A percentile compares a stretch with the other conserved stretches of the same genome.
These are phyloP conservation scores for Adansonia grandidieri DNA, from an alignment of 441 rosid genomes.

Conservation along the genomic window DNA sequence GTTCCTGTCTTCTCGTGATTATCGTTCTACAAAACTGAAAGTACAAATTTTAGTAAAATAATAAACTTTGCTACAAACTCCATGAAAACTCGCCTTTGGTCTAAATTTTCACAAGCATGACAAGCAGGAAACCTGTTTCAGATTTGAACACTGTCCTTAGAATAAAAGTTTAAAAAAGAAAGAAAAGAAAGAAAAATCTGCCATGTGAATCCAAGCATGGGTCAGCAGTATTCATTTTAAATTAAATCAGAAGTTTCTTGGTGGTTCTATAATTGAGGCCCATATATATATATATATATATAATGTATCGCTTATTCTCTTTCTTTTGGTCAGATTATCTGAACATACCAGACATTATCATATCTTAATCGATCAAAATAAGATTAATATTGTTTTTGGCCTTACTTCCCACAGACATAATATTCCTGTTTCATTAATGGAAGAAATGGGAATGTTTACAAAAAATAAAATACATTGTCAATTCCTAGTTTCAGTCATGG, in stretches of 20 bases:
- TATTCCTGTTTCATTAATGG: neutral
- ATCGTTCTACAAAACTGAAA: neutral
- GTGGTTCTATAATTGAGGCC: constrained; percentile 1
- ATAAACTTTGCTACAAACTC: neutral
- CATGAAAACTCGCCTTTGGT: neutral
- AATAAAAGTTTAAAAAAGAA: neutral
- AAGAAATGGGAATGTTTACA: neutral
- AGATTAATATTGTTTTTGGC: constrained; percentile 5
- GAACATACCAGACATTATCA: neutral
- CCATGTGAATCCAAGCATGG: constrained; percentile 8
- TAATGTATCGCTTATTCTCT: neutral
- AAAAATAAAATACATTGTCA: neutral
- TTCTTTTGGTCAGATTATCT: neutral
- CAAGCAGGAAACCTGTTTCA: neutral
- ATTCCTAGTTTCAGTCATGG: neutral
- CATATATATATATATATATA: neutral
- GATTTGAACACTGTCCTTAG: neutral
- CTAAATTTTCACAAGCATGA: neutral
- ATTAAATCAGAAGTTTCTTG: neutral
- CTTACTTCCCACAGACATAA: constrained; percentile 12
- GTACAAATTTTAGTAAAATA: neutral
- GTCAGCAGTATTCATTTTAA: neutral
- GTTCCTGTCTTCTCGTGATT: neutral
- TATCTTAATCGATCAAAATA: neutral
- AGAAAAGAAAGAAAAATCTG: neutral